Evolutionary conservation across 2,329 filamentous ascomycete genomes (phyloP), one percentile per base, ranked within the genome.

Genomic region (Didymella keratinophila): DNA sequence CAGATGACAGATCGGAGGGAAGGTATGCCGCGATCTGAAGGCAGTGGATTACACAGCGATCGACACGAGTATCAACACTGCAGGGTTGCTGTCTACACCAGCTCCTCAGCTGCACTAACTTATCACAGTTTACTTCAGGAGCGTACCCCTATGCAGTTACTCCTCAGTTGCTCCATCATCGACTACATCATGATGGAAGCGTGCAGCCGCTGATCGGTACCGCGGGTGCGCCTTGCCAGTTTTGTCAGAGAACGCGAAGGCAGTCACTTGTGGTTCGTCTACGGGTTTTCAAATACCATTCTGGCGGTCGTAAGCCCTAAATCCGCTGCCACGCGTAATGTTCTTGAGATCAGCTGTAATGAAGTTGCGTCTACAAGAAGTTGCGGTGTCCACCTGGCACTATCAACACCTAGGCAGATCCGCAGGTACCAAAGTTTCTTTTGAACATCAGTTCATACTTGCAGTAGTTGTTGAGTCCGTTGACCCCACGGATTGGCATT

Each of bases 241-340:
- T 46, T 58, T 46, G 56, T 54, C 27, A 54, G 21, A 50, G 25
- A 50, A 46, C 41, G 51, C 50, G 56, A 54, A 34, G 32, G 8
- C 11, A 14, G 21, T 23, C 39, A 37, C 25, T 27, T 43, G 50
- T 36, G 39, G 34, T 36, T 28, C 32, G 25, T 18, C 41, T 11
- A 41, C 6, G 28, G 9, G 23, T 20, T 53, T 28, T 23, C 50
- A 54, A 50, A 50, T 54, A 53, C 25, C 39, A 8, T 8, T 14
- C 16, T 20, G 21, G 41, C 20, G 14, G 21, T 20, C 27, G 28
- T 46, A 42, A 50, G 51, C 41, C 41, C 41, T 46, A 32, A 27
- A 12, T 18, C 10, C 32, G 25, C 18, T 48, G 30, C 47, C 47
- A 20, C 18, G 34, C 25, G 9, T 11, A 25, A n/a, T 34, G 21